Base-by-base conservation (phyloP, 805 yeast genomes). In the Grigorovia jiainica region DNA sequence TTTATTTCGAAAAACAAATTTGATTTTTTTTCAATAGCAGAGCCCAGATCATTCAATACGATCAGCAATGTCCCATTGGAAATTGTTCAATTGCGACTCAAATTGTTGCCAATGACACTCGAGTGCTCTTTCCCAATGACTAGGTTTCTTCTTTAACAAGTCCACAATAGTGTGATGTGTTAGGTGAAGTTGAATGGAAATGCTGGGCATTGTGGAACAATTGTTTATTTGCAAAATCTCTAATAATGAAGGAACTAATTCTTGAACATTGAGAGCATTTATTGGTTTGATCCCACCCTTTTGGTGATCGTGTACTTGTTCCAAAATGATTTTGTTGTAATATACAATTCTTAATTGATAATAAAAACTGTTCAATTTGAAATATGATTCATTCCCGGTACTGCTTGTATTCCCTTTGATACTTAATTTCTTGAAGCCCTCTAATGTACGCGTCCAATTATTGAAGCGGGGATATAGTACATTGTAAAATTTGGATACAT, bases 381-480 rank as follows among this genome's bases (percentile, higher is more conserved):
- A 19, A 7, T 11, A 2, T 7, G 16, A 23, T 3, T 16, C 20
- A 35, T 34, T 20, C 15, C 4, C 19, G 15, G 29, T 9, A 7
- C 7, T 6, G 3, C 6, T 35, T 50, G 6, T 50, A 51, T 36
- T 43, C 57, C 32, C 65, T 63, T 9, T 73, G 50, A 23, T 52
- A 41, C 24, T 46, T 48, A n/a, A 50, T 31, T 34, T 17, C 2
- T 54, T 53, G 34, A 57, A 50, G 10, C 69, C 67, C 2, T 64
- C 59, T 5, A 80, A 63, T 1, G 73, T 64, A 49, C 76, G 76
- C 39, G 64, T 67, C 46, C 82, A 71, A 30, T 72, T 73, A 2
- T 78, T 66, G 53, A 76, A 87, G 41, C 97, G 67, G 3, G 97
- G 97, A 52, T 87, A 87, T 21, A 89, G 62, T 6, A 85, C 62